Conservation (phyloP, 345 rosid genomes). For the Eucalyptus pauciflora region DNA sequence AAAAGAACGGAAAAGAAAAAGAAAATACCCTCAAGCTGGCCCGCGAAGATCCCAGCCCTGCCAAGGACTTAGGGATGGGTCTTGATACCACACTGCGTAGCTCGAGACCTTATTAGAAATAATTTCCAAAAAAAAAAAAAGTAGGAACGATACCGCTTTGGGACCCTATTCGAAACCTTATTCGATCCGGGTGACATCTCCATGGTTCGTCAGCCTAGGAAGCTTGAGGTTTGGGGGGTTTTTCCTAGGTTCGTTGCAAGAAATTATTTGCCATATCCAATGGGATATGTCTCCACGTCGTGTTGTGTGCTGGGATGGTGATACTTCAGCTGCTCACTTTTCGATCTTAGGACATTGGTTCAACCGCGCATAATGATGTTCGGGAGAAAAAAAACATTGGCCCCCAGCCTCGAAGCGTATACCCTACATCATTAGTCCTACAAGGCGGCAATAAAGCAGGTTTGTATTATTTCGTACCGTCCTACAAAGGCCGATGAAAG, state of each 20-base stretch:
- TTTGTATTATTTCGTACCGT: not conserved
- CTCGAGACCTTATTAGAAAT: not conserved
- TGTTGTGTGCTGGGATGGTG: not conserved
- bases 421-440: not conserved
- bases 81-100: no score
- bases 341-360: not conserved
- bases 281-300: not conserved
- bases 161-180: not conserved
- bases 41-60: not conserved
- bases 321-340: not conserved
- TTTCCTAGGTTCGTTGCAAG: not conserved
- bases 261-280: not conserved
- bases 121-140: not conserved
- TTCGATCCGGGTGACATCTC: not conserved
- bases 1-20: not conserved
- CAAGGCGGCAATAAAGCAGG: not conserved
- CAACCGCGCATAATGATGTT: not conserved
- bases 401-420: not conserved
- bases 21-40: not conserved
- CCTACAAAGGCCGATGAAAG: not conserved
- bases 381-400: not conserved
- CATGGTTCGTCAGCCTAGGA: not conserved
- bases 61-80: not conserved
- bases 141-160: fast-evolving
- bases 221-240: not conserved